Conservation (phyloP, 768 basidiomycete species). For the Russula griseocarnosa region DNA sequence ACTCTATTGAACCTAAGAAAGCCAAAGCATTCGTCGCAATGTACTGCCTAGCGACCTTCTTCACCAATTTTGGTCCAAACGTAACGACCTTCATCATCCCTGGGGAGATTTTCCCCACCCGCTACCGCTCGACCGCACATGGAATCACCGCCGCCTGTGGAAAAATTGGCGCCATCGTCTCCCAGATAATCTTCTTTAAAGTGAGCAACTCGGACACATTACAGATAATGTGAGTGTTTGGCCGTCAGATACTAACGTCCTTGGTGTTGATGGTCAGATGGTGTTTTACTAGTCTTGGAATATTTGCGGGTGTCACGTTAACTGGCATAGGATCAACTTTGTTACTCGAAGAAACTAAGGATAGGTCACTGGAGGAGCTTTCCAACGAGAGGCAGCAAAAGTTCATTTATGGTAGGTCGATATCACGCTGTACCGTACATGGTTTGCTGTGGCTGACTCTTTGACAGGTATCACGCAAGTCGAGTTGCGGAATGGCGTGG, state of each 20-base stretch:
- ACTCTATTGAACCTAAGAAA: conserved; percentile 38
- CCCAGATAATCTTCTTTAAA: conserved; percentile 38
- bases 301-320: conserved; percentile 45
- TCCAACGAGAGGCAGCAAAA: conserved; percentile 36
- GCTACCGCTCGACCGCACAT: conserved; percentile 42
- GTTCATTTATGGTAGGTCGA: conserved; percentile 29
- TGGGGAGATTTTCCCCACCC: conserved; percentile 44
- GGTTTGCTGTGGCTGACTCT: background rate
- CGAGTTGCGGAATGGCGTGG: conserved; percentile 2
- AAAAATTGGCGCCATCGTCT: conserved; percentile 44
- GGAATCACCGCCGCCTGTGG: conserved; percentile 44
- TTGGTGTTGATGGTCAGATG: too few relatives aligned
- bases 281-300: conserved; percentile 35
- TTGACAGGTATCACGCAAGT: conserved; percentile 1
- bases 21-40: conserved; percentile 37
- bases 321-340: conserved; percentile 42
- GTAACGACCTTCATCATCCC: conserved; percentile 44
- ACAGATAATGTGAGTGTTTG: too few relatives aligned
- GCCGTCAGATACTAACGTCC: too few relatives aligned
- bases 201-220: conserved; percentile 6
- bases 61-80: conserved; percentile 43
- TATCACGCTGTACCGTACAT: background rate
- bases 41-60: conserved; percentile 41
- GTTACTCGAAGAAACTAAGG: conserved; percentile 43
- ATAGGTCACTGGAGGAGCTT: conserved; percentile 35